phyloP scores from a whole-genome alignment of 371 early-diverging fungal species.

The Syncephalastrum sp. region DNA sequence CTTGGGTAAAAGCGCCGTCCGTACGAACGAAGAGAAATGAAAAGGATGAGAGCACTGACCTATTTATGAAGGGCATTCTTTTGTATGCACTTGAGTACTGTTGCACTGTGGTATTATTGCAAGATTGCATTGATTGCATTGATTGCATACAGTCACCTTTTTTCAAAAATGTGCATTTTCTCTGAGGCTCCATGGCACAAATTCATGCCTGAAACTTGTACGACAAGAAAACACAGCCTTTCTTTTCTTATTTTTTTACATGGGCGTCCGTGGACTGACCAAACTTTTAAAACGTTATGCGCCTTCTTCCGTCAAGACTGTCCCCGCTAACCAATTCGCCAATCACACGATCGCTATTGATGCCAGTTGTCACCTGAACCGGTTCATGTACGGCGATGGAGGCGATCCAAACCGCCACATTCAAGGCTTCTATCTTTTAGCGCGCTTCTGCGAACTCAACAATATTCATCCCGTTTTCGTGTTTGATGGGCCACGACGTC shows the following conservation, averaged over 20 bases:
- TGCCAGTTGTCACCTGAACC: slow-evolving; percentile 61
- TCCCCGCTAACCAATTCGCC: slow-evolving; percentile 31
- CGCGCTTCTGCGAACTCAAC: slow-evolving; percentile 41
- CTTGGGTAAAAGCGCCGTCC: too few species aligned
- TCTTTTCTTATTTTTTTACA: slow-evolving; percentile 29
- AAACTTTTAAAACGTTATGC: slow-evolving; percentile 48
- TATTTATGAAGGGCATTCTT: too few species aligned
- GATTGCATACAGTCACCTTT: too few species aligned
- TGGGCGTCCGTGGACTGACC: slow-evolving; percentile 62
- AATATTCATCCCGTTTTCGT: slow-evolving; percentile 61
- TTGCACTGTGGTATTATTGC: too few species aligned
- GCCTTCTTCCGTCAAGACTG: slow-evolving; percentile 37
- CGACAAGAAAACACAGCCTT: not conserved
- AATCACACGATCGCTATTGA: slow-evolving; percentile 54
- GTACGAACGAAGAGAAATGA: too few species aligned
- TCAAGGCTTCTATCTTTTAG: slow-evolving; percentile 52
- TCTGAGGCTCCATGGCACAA: too few species aligned
- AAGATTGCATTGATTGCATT: too few species aligned
- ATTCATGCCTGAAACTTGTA: too few species aligned
- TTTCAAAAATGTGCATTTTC: too few species aligned
- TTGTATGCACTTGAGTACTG: too few species aligned
- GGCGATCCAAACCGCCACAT: slow-evolving; percentile 49
- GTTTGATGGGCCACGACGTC: slow-evolving; percentile 52
- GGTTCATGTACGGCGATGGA: slow-evolving; percentile 54
- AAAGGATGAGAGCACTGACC: too few species aligned